Evolutionary conservation across 495 filamentous ascomycete species (phyloP), one percentile per base, ranked within the genome.

Genomic region (Xylaria telfairii): DNA sequence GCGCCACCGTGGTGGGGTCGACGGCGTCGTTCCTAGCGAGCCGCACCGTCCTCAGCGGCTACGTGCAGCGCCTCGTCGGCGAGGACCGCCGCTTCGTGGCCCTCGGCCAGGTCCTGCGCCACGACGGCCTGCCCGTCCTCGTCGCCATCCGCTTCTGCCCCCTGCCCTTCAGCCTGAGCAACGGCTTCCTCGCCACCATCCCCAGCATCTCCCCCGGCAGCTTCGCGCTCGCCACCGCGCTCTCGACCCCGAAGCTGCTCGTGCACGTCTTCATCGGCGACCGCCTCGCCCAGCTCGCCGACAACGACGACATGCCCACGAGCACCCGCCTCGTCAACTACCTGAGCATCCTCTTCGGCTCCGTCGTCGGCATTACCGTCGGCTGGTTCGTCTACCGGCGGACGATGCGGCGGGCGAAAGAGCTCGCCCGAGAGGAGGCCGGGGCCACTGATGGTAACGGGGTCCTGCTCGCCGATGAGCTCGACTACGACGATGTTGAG

Each of bases 91-190:
- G 94, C 44, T 90, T 90, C 69, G 82, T 90, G 17, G 88, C 89
- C 10, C 76, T 90, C 2, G 87, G 87, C 47, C 83, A 87, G 71
- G 87, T 88, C 34, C 82, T 92, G 32, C 86, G 91, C 51, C 90
- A 93, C 74, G 96, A 99, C 77, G 96, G 96, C 0, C 77, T 99
- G 47, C 93, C 94, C 71, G 85, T 98, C 21, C 85, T 99, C 39
- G 90, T 91, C 73, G 97, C 97, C 92, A 97, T 99, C 68, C 86
- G 96, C 37, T 83, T 98, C 44, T 98, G 96, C 70, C 96, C 96
- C 28, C 79, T 98, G 70, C 96, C 96, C n/a, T 99, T 97, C 78
- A 95, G 92, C 28, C 83, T 98, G 68, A 94, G 92, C 74, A 99
- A 99, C 75, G 96, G 94, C 24, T 97, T 96, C 28, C 88, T 99